Conservation (phyloP, 768 basidiomycete genomes). For the Calocybe gangraenosa region DNA sequence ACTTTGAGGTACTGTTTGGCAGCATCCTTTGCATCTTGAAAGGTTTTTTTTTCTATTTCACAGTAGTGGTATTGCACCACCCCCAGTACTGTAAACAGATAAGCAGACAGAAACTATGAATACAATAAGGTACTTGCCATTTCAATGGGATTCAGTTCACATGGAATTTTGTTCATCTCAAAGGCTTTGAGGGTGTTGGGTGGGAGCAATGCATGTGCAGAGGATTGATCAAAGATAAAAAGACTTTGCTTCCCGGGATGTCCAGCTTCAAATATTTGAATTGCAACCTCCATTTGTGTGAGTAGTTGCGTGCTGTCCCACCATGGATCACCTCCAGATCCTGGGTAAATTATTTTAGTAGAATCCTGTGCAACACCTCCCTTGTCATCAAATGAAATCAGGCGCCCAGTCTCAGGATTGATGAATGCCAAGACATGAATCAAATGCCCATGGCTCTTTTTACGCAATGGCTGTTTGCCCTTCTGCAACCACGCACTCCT, state of each 20-base stretch:
- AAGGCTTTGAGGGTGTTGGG: slow-evolving; percentile 36
- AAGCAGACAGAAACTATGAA: too few species aligned
- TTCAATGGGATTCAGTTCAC: slow-evolving; percentile 36
- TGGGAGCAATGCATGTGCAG: slow-evolving; percentile 33
- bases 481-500: not conserved
- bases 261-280: slow-evolving; percentile 31
- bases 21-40: slow-evolving; percentile 21
- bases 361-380: slow-evolving; percentile 20
- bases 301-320: slow-evolving; percentile 2
- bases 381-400: slow-evolving; percentile 14
- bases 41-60: slow-evolving; percentile 20
- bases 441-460: slow-evolving; percentile 22
- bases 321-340: slow-evolving; percentile 23
- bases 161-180: slow-evolving; percentile 34
- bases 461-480: slow-evolving; percentile 5
- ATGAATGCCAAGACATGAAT: slow-evolving; percentile 31
- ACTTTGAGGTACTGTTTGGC: slow-evolving; percentile 16
- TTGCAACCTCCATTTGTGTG: slow-evolving; percentile 16
- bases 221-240: slow-evolving; percentile 34
- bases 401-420: slow-evolving; percentile 18
- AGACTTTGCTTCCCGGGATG: slow-evolving; percentile 27
- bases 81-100: slow-evolving; percentile 22
- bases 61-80: slow-evolving; percentile 29
- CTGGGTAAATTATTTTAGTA: slow-evolving; percentile 21
- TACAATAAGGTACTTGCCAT: slow-evolving; percentile 32